Percentiles rank a stretch among this genome's conserved stretches.
phyloP scores from a whole-genome alignment of 2,329 filamentous ascomycete species.

The Zasmidium angulare region DNA sequence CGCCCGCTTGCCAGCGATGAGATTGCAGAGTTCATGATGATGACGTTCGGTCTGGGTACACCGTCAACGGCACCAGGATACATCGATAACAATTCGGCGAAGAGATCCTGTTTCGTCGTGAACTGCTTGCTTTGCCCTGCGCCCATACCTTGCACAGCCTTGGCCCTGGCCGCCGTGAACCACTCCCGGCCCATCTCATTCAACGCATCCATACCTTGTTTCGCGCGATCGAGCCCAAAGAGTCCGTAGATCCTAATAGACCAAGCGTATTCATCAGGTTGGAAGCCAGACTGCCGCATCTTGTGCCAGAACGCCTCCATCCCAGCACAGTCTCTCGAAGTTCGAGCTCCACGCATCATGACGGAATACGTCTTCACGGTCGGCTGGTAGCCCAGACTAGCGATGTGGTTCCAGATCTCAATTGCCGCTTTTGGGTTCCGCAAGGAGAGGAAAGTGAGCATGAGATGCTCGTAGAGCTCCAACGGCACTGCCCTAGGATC shows the following conservation, averaged over 20 bases:
- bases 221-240: constrained; percentile 48
- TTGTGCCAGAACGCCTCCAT: constrained; percentile 68
- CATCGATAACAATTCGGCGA: constrained; percentile 19
- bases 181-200: constrained; percentile 66
- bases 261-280: constrained; percentile 68
- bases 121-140: constrained; percentile 16
- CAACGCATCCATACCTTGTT: constrained; percentile 61
- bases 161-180: constrained; percentile 42
- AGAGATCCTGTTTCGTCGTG: constrained; percentile 9
- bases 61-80: constrained; percentile 34
- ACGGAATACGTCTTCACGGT: constrained; percentile 67
- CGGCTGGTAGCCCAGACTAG: constrained; percentile 56
- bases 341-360: constrained; percentile 70
- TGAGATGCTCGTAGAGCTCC: constrained; percentile 42
- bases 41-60: constrained; percentile 60
- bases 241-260: constrained; percentile 67
- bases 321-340: constrained; percentile 57
- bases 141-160: constrained; percentile 2
- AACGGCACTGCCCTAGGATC: constrained; percentile 21
- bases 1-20: constrained; percentile 58
- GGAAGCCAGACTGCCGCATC: constrained; percentile 57
- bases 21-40: constrained; percentile 69
- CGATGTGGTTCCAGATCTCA: constrained; percentile 59
- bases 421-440: constrained; percentile 45
- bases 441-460: constrained; percentile 50